Evolutionary conservation across 179 eudicot genomes (phyloP), one percentile per base, ranked within the genome.

Genomic region (Vitellaria paradoxa): DNA sequence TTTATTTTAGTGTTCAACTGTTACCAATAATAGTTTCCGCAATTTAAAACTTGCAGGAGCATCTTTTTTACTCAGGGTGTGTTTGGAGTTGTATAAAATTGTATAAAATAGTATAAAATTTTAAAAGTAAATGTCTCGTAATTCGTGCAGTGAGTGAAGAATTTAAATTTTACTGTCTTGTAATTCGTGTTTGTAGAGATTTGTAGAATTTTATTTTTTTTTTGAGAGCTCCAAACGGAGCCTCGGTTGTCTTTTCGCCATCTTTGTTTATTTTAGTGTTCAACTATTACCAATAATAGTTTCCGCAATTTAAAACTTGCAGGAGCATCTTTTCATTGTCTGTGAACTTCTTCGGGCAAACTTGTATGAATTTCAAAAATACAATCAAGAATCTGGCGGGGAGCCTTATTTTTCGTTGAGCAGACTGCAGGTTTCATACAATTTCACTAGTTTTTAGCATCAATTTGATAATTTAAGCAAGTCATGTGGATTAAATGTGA

Each of bases 261-360:
- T 30, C 37, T 30, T 30, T 30, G 37, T 30, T n/a, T 30, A 30
- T 2, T 30, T 2, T 45, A 13, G 13, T 13, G 26, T 61, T 23
- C 23, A 47, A 37, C 9, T 9, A 24, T 24, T 24, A 47, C 9
- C 45, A 62, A 9, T 59, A n/a, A 61, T 70, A 4, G 12, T 49
- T 57, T 74, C 40, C 24, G 42, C 56, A 73, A 7, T 2, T 68
- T 5, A 40, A 73, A 63, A 56, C 60, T 66, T 78, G 49, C 89
- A 94, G 97, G 98, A 94, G 78, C 37, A 94, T 79, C 90, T 94
- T 61, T 91, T 94, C 81, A 94, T 94, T 64, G 98, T 91, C 7
- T 88, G 93, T 70, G 98, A 94, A 83, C 97, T 94, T 73, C 92
- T 94, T 18, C 86, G 92, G 73, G 93, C 98, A 78, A 94, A 94